A percentile compares a stretch with the other conserved stretches of the same genome.
These are phyloP conservation scores for Biancaea sappan DNA, from an alignment of 306 rosid genomes.

Conservation along the genomic window DNA sequence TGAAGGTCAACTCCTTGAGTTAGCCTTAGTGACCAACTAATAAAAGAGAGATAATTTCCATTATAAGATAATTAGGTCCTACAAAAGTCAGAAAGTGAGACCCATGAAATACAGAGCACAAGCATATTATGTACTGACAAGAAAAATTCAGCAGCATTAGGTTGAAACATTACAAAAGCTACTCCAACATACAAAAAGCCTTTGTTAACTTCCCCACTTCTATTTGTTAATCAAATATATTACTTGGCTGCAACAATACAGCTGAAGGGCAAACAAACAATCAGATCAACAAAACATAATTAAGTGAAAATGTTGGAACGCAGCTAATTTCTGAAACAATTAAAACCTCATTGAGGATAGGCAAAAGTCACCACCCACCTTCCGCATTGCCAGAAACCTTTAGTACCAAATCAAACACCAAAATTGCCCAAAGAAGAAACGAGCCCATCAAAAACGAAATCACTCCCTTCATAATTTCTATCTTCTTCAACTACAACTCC, in stretches of 20 bases:
- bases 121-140: too few relatives aligned
- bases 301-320: constrained; percentile 11
- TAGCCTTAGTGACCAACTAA: constrained; percentile 20
- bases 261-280: constrained; percentile 27
- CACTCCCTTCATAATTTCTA: constrained; percentile 38
- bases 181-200: constrained; percentile 23
- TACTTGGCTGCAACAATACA: constrained; percentile 3
- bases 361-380: constrained; percentile 58
- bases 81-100: not conserved
- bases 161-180: constrained; percentile 27
- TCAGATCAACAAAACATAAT: constrained; percentile 34
- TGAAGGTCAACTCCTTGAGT: constrained; percentile 14
- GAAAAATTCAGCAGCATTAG: too few relatives aligned
- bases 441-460: constrained; percentile 41
- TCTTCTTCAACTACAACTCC: constrained; percentile 29
- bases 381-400: constrained; percentile 63
- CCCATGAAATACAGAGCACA: not conserved
- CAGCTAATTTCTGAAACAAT: constrained; percentile 22
- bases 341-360: constrained; percentile 3
- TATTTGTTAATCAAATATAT: constrained; percentile 17
- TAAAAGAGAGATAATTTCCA: not conserved
- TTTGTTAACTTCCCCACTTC: constrained; percentile 30
- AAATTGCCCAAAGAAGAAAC: constrained; percentile 52
- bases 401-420: constrained; percentile 52
- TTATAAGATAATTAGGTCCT: constrained; percentile 26